phyloP scores from a whole-genome alignment of 345 rosid species.

The Anacardium occidentale region DNA sequence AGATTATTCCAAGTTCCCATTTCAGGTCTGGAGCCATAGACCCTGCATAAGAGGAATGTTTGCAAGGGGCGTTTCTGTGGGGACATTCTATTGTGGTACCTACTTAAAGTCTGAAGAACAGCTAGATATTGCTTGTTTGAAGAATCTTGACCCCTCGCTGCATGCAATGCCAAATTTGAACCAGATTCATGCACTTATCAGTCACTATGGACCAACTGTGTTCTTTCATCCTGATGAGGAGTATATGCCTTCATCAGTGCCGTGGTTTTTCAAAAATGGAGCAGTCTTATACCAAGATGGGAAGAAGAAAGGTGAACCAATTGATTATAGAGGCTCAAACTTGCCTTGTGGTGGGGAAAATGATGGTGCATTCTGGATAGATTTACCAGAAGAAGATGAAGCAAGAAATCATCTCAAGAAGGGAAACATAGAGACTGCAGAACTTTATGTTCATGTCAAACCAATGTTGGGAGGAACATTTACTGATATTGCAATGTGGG shows the following conservation, averaged over 20 bases:
- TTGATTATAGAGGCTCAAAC: constrained; percentile 55
- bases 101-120: constrained; percentile 36
- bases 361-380: constrained; percentile 80
- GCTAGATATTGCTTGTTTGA: constrained; percentile 65
- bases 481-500: constrained; percentile 90
- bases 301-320: constrained; percentile 42
- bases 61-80: constrained; percentile 70
- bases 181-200: constrained; percentile 66
- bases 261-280: constrained; percentile 88
- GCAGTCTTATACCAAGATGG: constrained; percentile 59
- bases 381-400: constrained; percentile 58
- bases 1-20: constrained; percentile 32
- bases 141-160: constrained; percentile 55
- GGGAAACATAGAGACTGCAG: constrained; percentile 71
- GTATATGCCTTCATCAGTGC: constrained; percentile 84
- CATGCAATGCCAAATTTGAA: constrained; percentile 80
- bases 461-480: constrained; percentile 89
- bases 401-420: constrained; percentile 46
- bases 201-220: constrained; percentile 77
- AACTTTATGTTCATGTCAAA: constrained; percentile 83
- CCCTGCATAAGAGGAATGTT: constrained; percentile 76
- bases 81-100: constrained; percentile 73
- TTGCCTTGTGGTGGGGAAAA: constrained; percentile 71
- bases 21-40: constrained; percentile 61
- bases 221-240: constrained; percentile 87